phyloP scores from a whole-genome alignment of 169 alveolate species.

The Eimeria necatrix region DNA sequence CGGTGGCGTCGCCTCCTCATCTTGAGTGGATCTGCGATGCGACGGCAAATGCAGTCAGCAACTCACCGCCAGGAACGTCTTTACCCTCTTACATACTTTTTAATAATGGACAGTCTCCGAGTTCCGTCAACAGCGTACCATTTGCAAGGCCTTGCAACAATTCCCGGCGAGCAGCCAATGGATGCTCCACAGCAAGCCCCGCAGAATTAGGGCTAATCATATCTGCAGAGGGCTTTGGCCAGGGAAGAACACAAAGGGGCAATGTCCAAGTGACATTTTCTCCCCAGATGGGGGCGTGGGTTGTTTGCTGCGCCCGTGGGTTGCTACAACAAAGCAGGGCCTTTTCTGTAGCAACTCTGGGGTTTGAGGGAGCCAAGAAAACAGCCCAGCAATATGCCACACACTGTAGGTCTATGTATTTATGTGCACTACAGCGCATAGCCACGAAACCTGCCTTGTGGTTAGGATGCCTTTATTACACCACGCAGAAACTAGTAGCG shows the following conservation, averaged over 20 bases:
- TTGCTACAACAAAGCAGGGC: conserved; percentile 68
- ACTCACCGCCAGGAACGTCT: conserved; percentile 15
- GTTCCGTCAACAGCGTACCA: not conserved
- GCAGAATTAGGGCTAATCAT: conserved; percentile 55
- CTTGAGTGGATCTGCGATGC: conserved; percentile 59
- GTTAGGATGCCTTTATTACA: too few relatives aligned
- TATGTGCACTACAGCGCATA: too few relatives aligned
- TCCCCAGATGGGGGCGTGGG: conserved; percentile 72
- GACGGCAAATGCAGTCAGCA: not conserved
- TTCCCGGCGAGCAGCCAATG: conserved; percentile 21
- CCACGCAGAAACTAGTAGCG: too few relatives aligned
- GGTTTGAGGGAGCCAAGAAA: conserved; percentile 68
- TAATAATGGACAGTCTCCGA: not conserved
- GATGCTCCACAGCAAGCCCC: conserved; percentile 51
- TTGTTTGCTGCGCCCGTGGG: conserved; percentile 66
- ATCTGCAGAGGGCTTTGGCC: conserved; percentile 56
- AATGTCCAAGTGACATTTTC: conserved; percentile 68
- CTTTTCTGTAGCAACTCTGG: conserved; percentile 51
- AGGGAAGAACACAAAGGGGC: conserved; percentile 40
- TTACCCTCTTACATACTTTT: conserved; percentile 5
- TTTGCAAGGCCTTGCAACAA: not conserved
- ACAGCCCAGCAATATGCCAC: conserved; percentile 72
- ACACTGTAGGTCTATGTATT: conserved; percentile 6
- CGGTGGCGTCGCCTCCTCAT: not conserved
- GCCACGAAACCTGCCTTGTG: too few relatives aligned